A percentile compares a stretch with the other conserved stretches of the same genome.
Conservation (phyloP, 2,329 filamentous ascomycete species). For the Venturiaceae sp. region DNA sequence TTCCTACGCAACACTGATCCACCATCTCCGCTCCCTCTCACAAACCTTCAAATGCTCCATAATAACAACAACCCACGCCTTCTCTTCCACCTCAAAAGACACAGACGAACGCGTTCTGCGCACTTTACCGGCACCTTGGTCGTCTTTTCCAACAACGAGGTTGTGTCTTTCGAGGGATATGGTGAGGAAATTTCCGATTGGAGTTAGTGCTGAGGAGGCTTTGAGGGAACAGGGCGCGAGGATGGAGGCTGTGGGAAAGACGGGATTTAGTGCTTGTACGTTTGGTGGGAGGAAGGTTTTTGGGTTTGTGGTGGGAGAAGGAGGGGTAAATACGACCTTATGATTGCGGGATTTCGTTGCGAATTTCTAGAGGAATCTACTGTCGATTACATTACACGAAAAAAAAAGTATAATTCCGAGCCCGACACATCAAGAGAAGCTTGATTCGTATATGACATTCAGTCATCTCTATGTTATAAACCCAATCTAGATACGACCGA, state of each 20-base stretch:
- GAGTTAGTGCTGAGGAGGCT: conserved; percentile 27
- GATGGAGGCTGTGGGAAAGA: conserved; percentile 25
- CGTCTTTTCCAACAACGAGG: conserved; percentile 17
- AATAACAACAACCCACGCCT: conserved; percentile 14
- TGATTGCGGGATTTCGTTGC: too few relatives aligned
- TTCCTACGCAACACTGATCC: neutral
- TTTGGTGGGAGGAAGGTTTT: neutral
- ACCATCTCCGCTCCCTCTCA: neutral
- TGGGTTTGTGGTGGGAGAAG: neutral
- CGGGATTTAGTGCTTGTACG: conserved; percentile 18
- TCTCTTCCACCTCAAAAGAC: conserved; percentile 9
- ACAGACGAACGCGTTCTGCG: conserved; percentile 1
- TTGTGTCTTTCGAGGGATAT: conserved; percentile 23
- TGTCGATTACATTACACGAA: too few relatives aligned
- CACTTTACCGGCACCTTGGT: conserved; percentile 21
- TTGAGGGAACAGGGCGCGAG: conserved; percentile 22
- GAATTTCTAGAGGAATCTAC: too few relatives aligned
- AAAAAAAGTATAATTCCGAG: too few relatives aligned
- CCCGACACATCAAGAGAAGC: too few relatives aligned
- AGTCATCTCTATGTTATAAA: too few relatives aligned
- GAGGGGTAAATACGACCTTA: too few relatives aligned
- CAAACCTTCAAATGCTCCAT: conserved; percentile 15
- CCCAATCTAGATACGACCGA: too few relatives aligned
- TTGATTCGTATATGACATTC: too few relatives aligned
- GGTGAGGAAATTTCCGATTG: conserved; percentile 25